These are phyloP conservation scores for Solidago caesia DNA, from an alignment of 129 eudicot species.

Conservation along the genomic window DNA sequence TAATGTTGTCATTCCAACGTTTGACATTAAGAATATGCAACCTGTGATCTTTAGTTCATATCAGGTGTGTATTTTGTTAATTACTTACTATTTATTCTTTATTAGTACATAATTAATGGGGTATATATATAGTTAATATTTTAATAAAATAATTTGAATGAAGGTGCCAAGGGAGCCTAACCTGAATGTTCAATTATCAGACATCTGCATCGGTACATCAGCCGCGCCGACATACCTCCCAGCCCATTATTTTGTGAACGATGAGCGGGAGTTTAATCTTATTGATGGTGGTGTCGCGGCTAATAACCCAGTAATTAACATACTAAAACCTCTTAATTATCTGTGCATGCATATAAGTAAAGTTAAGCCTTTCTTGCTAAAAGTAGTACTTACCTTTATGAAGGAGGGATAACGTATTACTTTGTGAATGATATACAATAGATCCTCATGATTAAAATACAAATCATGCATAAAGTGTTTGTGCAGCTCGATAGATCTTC, in stretches of 20 bases:
- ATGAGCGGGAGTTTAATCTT: slow-evolving; percentile 33
- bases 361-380: too few species aligned
- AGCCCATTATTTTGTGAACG: slow-evolving; percentile 31
- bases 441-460: too few species aligned
- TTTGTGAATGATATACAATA: too few species aligned
- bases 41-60: slow-evolving; percentile 54
- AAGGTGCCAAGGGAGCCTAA: slow-evolving; percentile 33
- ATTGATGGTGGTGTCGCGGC: slow-evolving; percentile 39
- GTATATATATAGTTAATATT: neutral
- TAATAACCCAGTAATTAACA: slow-evolving; percentile 33
- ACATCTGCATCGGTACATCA: slow-evolving; percentile 39
- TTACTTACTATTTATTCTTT: too few species aligned
- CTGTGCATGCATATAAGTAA: too few species aligned
- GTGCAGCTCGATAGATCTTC: too few species aligned
- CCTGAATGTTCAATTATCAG: slow-evolving; percentile 30
- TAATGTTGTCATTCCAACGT: slow-evolving; percentile 27
- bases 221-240: slow-evolving; percentile 41
- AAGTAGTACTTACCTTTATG: too few species aligned
- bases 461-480: too few species aligned
- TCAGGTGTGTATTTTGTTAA: slow-evolving; percentile 26
- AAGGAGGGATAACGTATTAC: too few species aligned
- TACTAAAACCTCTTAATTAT: too few species aligned
- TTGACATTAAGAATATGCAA: slow-evolving; percentile 58
- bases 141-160: neutral
- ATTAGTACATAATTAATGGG: too few species aligned